Evolutionary conservation across 257 asterid species (phyloP), one percentile per base, ranked within the genome.

Genomic region (Orobanche coerulescens): DNA sequence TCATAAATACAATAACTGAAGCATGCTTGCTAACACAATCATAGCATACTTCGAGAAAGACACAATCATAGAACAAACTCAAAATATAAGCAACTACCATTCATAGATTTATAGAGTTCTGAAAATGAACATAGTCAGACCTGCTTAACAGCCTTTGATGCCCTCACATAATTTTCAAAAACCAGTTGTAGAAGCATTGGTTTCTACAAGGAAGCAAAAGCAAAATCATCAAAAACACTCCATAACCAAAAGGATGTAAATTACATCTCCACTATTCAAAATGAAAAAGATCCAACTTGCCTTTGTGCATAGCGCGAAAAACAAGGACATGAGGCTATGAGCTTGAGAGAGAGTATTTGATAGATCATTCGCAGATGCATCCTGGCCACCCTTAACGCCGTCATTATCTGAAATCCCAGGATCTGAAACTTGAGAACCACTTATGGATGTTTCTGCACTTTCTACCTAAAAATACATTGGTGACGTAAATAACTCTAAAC

Each of bases 141-240:
- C 97, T 93, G 99, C 82, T 93, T 86, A 65, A 76, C 84, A 65
- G 90, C 86, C 86, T 81, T 86, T 1, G 91, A 79, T 55, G 96
- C 82, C 34, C 75, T 82, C 14, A 55, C 84, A 54, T 80, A 93
- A 56, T 71, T 78, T 58, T 84, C 85, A 67, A 93, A 93, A 62
- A 86, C 85, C 79, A 79, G 82, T 62, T 75, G 89, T 67, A 93
- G 88, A 73, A 86, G 99, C 73, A 66, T 69, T 47, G 90, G 83
- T 76, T 88, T 89, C 99, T 93, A 79, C 70, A 74, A 67, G 65
- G 59, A 80, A 71, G 69, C 42, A 66, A 66, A 71, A 49, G 31
- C 62, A 69, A 22, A 40, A 67, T 76, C 68, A 75, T 64, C 57
- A 50, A n/a, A 8, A 44, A 12, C n/a, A 51, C 56, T n/a, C 55